phyloP scores from a whole-genome alignment of 352 stramenopile genomes.

The Blastocystis sp. region DNA sequence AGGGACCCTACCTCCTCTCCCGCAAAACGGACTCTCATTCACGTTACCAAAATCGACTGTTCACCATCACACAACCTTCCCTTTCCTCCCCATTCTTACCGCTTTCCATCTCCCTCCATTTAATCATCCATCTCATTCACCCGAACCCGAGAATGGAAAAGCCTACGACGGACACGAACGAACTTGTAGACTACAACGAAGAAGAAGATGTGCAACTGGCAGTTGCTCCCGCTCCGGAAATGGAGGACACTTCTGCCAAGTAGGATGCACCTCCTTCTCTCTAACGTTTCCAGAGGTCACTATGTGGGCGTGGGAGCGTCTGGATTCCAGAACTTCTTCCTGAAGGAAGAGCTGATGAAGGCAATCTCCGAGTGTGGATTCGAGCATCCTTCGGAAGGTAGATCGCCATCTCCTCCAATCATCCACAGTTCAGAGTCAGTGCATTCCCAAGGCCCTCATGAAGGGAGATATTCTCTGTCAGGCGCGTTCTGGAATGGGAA shows the following conservation, averaged over 20 bases:
- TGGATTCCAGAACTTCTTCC: slow-evolving; percentile 97
- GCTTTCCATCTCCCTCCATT: no score
- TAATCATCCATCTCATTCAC: no score
- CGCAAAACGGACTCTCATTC: no score
- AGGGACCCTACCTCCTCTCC: no score
- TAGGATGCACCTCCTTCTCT: background rate
- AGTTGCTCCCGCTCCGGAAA: background rate
- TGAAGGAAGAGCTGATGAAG: slow-evolving; percentile 94
- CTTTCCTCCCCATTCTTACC: no score
- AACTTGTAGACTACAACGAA: slow-evolving; percentile 53
- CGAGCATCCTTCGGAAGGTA: slow-evolving; percentile 95
- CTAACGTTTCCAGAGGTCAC: slow-evolving; percentile 74
- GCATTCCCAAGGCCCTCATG: slow-evolving; percentile 94
- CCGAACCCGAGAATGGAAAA: slow-evolving; percentile 32
- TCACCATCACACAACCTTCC: no score
- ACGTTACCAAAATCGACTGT: no score
- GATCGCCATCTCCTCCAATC: slow-evolving; percentile 35
- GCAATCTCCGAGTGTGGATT: slow-evolving; percentile 98
- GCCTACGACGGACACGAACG: background rate
- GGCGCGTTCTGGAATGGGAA: slow-evolving; percentile 99
- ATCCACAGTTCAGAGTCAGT: slow-evolving; percentile 86
- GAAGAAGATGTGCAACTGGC: slow-evolving; percentile 50
- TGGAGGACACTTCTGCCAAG: background rate
- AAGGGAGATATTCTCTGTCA: slow-evolving; percentile 99
- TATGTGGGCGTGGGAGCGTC: slow-evolving; percentile 97